Evolutionary conservation across 2,329 filamentous ascomycete species (phyloP).

Genomic region (Exophiala sp.): DNA sequence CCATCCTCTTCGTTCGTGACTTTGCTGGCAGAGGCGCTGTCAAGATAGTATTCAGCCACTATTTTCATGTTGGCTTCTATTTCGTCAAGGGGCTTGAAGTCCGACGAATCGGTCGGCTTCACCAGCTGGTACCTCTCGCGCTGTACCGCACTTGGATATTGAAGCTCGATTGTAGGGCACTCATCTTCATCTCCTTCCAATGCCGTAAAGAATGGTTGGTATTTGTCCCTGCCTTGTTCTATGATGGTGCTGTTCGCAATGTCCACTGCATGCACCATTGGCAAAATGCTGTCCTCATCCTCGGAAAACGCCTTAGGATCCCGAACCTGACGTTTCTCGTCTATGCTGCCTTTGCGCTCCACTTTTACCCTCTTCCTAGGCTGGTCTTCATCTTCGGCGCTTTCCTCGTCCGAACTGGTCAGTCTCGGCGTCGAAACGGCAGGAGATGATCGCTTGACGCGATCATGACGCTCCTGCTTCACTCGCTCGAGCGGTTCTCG

Average conservation of each 20-base stretch:
- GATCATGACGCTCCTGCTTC: conserved; percentile 17
- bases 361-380: conserved; percentile 38
- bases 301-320: conserved; percentile 43
- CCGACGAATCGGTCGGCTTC: conserved; percentile 65
- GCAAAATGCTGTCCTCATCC: conserved; percentile 34
- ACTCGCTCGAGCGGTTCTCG: conserved; percentile 23
- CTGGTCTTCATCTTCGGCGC: conserved; percentile 28
- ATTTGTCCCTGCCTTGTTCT: conserved; percentile 32
- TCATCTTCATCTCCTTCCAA: conserved; percentile 45
- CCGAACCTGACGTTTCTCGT: conserved; percentile 41
- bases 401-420: conserved; percentile 32
- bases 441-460: conserved; percentile 26
- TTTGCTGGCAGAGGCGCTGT: conserved; percentile 58
- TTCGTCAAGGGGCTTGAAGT: conserved; percentile 61
- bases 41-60: conserved; percentile 71
- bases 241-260: conserved; percentile 41
- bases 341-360: conserved; percentile 39
- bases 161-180: conserved; percentile 55
- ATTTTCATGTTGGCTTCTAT: conserved; percentile 64
- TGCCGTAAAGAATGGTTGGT: conserved; percentile 36
- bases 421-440: conserved; percentile 25
- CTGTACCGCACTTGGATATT: conserved; percentile 72
- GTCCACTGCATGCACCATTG: conserved; percentile 47
- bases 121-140: conserved; percentile 70
- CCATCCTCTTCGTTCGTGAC: conserved; percentile 69